Percentiles rank a stretch among this genome's conserved stretches.
Conservation (phyloP, 805 yeast species). For the Monosporozyma servazzii region DNA sequence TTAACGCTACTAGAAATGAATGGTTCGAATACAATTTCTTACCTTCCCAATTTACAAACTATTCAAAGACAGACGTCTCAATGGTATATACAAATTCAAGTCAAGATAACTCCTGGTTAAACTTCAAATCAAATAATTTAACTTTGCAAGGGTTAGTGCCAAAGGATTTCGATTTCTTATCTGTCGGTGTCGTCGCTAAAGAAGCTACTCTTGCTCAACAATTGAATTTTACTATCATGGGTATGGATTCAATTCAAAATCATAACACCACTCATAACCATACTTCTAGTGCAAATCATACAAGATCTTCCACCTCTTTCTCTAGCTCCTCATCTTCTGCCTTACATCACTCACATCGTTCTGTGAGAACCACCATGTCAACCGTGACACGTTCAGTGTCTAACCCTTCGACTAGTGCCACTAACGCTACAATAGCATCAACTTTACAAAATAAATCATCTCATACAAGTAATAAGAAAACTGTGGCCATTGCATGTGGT, state of each 20-base stretch:
- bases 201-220: conserved; percentile 31
- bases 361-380: conserved; percentile 10
- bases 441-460: conserved; percentile 13
- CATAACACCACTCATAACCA: background rate
- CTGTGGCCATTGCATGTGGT: conserved; percentile 83
- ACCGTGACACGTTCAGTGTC: conserved; percentile 19
- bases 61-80: conserved; percentile 39
- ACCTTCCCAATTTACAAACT: conserved; percentile 49
- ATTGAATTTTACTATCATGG: conserved; percentile 43
- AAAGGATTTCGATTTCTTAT: conserved; percentile 33
- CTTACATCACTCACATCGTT: background rate
- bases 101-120: conserved; percentile 50
- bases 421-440: conserved; percentile 13
- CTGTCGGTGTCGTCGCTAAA: conserved; percentile 35
- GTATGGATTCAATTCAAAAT: conserved; percentile 28
- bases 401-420: conserved; percentile 20
- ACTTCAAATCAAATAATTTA: conserved; percentile 47
- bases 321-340: conserved; percentile 15
- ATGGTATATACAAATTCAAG: conserved; percentile 33
- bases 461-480: conserved; percentile 33
- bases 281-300: conserved; percentile 10
- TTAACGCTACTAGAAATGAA: conserved; percentile 59
- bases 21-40: conserved; percentile 50
- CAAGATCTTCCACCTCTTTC: conserved; percentile 14
- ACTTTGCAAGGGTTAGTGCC: conserved; percentile 68